Conservation (phyloP, 2,329 filamentous ascomycete genomes). For the Fusarium guadeloupense region DNA sequence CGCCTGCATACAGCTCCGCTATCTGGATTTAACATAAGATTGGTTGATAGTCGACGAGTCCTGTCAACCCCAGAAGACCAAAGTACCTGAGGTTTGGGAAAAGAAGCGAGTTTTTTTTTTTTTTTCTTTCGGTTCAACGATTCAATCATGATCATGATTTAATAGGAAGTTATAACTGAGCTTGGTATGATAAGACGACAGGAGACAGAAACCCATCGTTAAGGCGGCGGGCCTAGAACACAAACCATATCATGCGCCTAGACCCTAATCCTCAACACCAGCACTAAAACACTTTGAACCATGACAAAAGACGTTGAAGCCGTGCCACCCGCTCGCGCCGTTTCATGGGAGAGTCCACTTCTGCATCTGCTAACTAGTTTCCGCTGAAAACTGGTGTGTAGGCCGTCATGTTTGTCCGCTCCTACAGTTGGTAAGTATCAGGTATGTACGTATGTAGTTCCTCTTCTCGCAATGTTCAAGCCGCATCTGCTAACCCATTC, state of each 20-base stretch:
- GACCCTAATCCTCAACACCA: slow-evolving; percentile 13
- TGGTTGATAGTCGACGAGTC: slow-evolving; percentile 26
- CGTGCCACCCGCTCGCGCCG: slow-evolving; percentile 25
- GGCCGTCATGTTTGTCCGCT: slow-evolving; percentile 1
- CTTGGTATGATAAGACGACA: background rate
- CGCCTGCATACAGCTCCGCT: slow-evolving; percentile 19
- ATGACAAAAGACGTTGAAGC: slow-evolving; percentile 35
- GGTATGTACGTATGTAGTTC: slow-evolving; percentile 8
- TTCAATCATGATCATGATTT: too few species aligned
- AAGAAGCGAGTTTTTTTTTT: too few species aligned
- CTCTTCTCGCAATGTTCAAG: slow-evolving; percentile 14
- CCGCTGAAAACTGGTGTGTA: slow-evolving; percentile 21
- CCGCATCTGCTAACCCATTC: slow-evolving; percentile 19
- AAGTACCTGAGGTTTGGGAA: slow-evolving; percentile 4
- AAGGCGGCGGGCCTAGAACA: slow-evolving; percentile 12
- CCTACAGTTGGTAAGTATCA: slow-evolving; percentile 9
- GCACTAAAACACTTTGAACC: background rate
- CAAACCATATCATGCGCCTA: slow-evolving; percentile 11
- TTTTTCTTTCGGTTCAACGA: background rate
- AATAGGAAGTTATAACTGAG: too few species aligned
- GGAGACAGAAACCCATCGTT: background rate
- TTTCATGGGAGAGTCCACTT: slow-evolving; percentile 26
- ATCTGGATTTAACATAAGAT: slow-evolving; percentile 15
- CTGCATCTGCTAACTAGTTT: slow-evolving; percentile 16
- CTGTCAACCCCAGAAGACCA: slow-evolving; percentile 11